Evolutionary conservation across 2,329 filamentous ascomycete genomes (phyloP), one percentile per base, ranked within the genome.

Genomic region (Magnaporthiopsis rhizophila): DNA sequence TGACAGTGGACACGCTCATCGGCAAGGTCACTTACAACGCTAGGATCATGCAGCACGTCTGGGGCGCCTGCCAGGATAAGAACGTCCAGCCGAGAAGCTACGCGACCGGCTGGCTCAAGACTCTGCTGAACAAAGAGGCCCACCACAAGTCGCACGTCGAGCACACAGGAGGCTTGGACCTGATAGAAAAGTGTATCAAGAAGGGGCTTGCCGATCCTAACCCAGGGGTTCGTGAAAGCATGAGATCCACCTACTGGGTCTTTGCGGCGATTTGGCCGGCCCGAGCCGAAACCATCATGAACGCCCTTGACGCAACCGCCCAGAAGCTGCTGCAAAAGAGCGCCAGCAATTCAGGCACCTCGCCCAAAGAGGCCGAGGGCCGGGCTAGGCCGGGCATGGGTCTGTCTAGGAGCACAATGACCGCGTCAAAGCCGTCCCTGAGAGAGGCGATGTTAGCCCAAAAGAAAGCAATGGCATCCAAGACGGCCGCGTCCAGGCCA

Each of bases 201-300:
- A 96, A 92, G 73, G 91, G 94, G 0, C 82, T 99, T n/a, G 82
- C 82, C 28, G 95, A 99, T 78, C 83, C 94, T 15, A 97, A 98
- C 71, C 92, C 93, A 9, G 90, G 89, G 36, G 94, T 98, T 59
- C 86, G 95, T 70, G 92, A 97, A 75, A 88, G 86, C 68, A 94
- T 90, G 82, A 86, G 95, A 69, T 84, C 86, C 53, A 91, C 92
- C 0, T 99, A 91, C 75, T 99, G 95, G 95, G 80, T 81, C 0
- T 97, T 93, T 74, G 86, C 87, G 65, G 80, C 80, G 45, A 82
- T 91, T 24, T 98, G 92, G 91, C 89, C 90, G 2, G 82, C 87
- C 26, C 87, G 84, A 72, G 92, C 92, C 56, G 89, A 94, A 71
- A 79, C 79, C 6, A 91, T 98, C 69, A 89, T 96, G 82, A 84